phyloP scores from a whole-genome alignment of 768 basidiomycete species.

The Rhodosporidiobolus sp. region DNA sequence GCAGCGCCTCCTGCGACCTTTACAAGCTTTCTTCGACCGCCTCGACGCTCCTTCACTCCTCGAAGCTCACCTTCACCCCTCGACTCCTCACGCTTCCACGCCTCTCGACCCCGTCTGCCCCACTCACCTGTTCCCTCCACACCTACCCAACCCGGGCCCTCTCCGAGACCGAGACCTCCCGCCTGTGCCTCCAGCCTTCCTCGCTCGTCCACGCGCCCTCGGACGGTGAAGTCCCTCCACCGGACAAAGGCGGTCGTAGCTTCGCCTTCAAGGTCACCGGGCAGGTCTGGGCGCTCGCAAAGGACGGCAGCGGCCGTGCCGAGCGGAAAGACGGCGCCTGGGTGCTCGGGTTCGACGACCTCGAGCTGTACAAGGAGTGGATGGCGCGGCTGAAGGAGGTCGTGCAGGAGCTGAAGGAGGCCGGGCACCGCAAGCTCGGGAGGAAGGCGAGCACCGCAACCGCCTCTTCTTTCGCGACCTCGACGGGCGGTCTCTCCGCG shows the following conservation, averaged over 20 bases:
- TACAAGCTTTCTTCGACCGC: background rate
- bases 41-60: background rate
- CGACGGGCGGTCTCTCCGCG: background rate
- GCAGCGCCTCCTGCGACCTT: background rate
- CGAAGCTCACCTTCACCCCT: background rate
- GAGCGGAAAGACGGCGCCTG: background rate
- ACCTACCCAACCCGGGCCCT: background rate
- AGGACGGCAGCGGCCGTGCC: background rate
- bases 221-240: background rate
- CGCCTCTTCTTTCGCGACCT: background rate
- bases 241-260: too few relatives aligned
- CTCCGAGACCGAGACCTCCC: background rate
- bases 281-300: too few relatives aligned
- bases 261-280: constrained; percentile 5
- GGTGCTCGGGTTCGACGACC: constrained; percentile 10
- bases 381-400: background rate
- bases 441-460: too few relatives aligned
- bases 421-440: too few relatives aligned
- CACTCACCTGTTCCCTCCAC: background rate
- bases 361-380: background rate
- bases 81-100: background rate
- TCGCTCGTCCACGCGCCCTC: background rate
- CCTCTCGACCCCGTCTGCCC: background rate
- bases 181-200: background rate
- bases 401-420: background rate